phyloP scores from a whole-genome alignment of 345 rosid species.

The Anastatica hierochuntica region DNA sequence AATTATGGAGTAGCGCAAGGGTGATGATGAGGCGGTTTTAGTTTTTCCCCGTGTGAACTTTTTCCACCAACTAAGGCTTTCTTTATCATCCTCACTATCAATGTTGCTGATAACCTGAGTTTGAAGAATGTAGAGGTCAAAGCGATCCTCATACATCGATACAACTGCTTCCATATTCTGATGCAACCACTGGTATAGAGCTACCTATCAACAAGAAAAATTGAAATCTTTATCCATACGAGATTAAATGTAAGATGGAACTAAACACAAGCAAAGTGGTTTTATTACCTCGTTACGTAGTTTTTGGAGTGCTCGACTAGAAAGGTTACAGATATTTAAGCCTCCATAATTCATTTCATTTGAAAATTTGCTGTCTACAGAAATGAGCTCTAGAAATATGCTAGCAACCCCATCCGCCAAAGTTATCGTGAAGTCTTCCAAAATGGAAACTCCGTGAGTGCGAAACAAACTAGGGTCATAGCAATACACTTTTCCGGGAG shows the following conservation, averaged over 20 bases:
- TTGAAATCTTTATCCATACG: not conserved
- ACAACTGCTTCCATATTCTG: slow-evolving; percentile 79
- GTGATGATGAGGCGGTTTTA: slow-evolving; percentile 23
- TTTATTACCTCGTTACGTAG: slow-evolving; percentile 69
- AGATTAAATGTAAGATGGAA: not conserved
- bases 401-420: slow-evolving; percentile 82
- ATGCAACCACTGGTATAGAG: slow-evolving; percentile 80
- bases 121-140: slow-evolving; percentile 63
- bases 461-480: slow-evolving; percentile 46
- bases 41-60: slow-evolving; percentile 35
- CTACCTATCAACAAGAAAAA: slow-evolving; percentile 44
- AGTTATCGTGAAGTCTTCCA: slow-evolving; percentile 81
- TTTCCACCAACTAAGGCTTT: slow-evolving; percentile 59
- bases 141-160: slow-evolving; percentile 88
- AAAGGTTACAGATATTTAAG: slow-evolving; percentile 53
- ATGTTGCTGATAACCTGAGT: slow-evolving; percentile 36
- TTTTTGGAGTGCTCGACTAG: slow-evolving; percentile 78
- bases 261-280: not conserved
- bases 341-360: slow-evolving; percentile 50
- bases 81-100: slow-evolving; percentile 21
- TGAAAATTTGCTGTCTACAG: slow-evolving; percentile 70
- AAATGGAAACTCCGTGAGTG: slow-evolving; percentile 51
- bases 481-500: slow-evolving; percentile 41
- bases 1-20: slow-evolving; percentile 37
- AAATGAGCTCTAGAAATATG: slow-evolving; percentile 77